Evolutionary conservation across 371 early-diverging fungal genomes (phyloP).

Genomic region (Capniomyces stellatus): DNA sequence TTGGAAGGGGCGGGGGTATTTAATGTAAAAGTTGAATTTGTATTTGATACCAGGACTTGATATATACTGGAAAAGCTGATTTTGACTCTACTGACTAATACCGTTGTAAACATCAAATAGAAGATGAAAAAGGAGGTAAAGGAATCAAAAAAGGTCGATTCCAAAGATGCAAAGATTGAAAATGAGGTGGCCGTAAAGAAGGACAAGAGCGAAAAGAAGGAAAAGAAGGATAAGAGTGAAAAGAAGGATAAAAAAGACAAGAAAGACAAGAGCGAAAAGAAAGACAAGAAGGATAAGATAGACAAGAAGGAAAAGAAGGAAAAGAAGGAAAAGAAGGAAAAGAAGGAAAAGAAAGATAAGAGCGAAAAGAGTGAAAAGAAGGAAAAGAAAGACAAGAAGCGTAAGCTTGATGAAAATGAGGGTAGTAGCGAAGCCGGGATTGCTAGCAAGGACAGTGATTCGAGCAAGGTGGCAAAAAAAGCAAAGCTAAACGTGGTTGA

Average conservation of each 20-base stretch:
- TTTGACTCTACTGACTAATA: background rate
- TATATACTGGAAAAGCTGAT: background rate
- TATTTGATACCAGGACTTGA: background rate
- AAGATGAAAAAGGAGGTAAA: background rate
- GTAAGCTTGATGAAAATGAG: background rate
- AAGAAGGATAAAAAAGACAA: background rate
- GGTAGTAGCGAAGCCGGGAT: background rate
- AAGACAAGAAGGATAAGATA: background rate
- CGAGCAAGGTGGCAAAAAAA: no score
- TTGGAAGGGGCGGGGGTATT: background rate
- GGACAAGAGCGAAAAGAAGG: background rate
- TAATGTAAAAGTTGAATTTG: background rate
- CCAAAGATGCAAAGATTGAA: conserved; percentile 10
- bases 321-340: conserved; percentile 3
- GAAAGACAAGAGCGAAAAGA: background rate
- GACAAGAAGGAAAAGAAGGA: background rate
- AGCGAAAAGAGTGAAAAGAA: conserved; percentile 10
- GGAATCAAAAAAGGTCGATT: background rate
- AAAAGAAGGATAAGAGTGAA: background rate
- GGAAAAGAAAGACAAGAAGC: background rate
- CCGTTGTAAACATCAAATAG: conserved; percentile 1
- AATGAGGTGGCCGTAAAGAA: conserved; percentile 10
- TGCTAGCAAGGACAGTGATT: background rate
- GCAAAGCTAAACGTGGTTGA: background rate
- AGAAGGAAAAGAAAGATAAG: conserved; percentile 15